Conservation (phyloP, 2,329 filamentous ascomycete genomes). For the Paraphaeosphaeria sporulosa region DNA sequence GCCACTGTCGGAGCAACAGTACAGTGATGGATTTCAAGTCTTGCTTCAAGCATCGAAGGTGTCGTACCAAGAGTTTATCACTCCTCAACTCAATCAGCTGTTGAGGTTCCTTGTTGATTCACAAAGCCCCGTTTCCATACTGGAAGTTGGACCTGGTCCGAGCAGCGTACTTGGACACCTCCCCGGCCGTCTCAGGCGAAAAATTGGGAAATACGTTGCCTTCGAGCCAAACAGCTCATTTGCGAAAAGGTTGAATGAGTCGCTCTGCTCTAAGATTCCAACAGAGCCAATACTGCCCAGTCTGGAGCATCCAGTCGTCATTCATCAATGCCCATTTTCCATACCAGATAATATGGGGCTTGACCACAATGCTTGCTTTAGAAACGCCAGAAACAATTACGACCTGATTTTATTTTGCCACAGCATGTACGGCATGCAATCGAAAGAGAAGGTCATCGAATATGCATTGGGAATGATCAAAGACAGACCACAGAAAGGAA, state of each 20-base stretch:
- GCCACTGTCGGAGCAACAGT: slow-evolving; percentile 58
- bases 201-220: slow-evolving; percentile 61
- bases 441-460: slow-evolving; percentile 57
- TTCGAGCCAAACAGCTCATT: slow-evolving; percentile 62
- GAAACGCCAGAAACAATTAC: slow-evolving; percentile 51
- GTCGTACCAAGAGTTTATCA: slow-evolving; percentile 61
- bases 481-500: slow-evolving; percentile 47
- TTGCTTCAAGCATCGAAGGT: slow-evolving; percentile 47
- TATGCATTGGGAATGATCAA: slow-evolving; percentile 58
- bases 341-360: slow-evolving; percentile 33
- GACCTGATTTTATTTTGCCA: slow-evolving; percentile 69
- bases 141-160: slow-evolving; percentile 68
- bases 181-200: slow-evolving; percentile 51
- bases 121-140: slow-evolving; percentile 56
- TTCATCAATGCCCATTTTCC: slow-evolving; percentile 53
- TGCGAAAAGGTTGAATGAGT: slow-evolving; percentile 54
- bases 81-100: slow-evolving; percentile 57
- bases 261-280: slow-evolving; percentile 42
- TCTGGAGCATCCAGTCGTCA: slow-evolving; percentile 50
- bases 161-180: slow-evolving; percentile 62
- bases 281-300: slow-evolving; percentile 50
- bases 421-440: slow-evolving; percentile 68
- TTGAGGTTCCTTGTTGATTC: slow-evolving; percentile 54
- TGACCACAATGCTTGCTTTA: slow-evolving; percentile 22
- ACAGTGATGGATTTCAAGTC: slow-evolving; percentile 58